Evolutionary conservation across 2,329 filamentous ascomycete genomes (phyloP), one percentile per base, ranked within the genome.

Genomic region (Ceratocystiopsis minuta): DNA sequence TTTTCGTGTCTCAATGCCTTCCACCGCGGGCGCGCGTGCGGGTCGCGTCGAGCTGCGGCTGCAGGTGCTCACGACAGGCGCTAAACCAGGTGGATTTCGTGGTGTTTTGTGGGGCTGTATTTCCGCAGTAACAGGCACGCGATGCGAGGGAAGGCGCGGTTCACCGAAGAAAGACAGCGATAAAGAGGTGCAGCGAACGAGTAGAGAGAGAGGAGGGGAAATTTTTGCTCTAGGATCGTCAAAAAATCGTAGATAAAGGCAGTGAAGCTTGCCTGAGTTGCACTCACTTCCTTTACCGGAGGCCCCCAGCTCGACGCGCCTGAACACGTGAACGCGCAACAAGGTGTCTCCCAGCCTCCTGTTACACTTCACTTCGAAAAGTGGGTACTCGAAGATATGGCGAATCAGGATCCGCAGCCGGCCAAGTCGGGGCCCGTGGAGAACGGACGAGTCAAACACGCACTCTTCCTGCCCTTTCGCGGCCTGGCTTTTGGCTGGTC

Each of bases 321-420:
- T 37, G 40, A 33, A 49, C 49, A 50, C 49, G 48, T 49, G 49
- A 46, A 49, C 46, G 49, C 46, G 44, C 24, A 28, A 10, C 24
- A n/a, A 10, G 24, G 6, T 28, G 24, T 28, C 24, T 28, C 24
- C 24, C 24, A 28, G 24, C 24, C 24, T 28, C 24, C 42, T 40
- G 20, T 36, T 39, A 34, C 34, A 40, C 37, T 10, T 28, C 24
- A 28, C 24, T 10, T 28, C 11, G 24, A 43, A 39, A 14, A 43
- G 37, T 39, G 37, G 37, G 37, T 16, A 28, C 12, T n/a, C 34
- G n/a, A n/a, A 9, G 32, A 16, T 33, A 13, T 7, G 18, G 34
- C 20, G 24, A 28, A 28, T 28, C 24, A 28, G 24, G 9, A 28
- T 28, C 24, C 24, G 11, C 4, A 28, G 24, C 24, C n/a, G 7